Conservation (phyloP, 441 rosid species). For the Eugenia klotzschiana region DNA sequence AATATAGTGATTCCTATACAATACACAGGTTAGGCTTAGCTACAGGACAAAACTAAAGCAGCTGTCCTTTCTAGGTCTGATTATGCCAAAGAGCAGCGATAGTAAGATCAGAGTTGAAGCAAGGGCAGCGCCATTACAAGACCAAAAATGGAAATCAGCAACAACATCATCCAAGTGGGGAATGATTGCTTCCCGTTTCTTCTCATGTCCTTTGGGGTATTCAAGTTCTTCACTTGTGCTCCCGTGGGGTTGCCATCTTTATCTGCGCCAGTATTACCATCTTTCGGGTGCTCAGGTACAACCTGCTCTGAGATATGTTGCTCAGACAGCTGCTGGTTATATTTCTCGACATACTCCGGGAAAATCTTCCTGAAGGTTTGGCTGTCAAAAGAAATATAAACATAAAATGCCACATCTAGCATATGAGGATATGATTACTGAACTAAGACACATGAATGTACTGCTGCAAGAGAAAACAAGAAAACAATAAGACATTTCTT, state of each 20-base stretch:
- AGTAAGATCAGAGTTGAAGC: conserved; percentile 55
- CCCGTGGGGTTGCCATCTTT: conserved; percentile 16
- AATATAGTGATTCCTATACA: conserved; percentile 8
- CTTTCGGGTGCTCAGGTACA: conserved; percentile 23
- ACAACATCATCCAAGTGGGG: conserved; percentile 73
- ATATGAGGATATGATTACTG: not conserved
- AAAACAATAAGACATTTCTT: not conserved
- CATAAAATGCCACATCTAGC: not conserved
- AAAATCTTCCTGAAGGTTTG: conserved; percentile 75
- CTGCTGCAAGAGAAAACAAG: not conserved
- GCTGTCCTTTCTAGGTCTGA: not conserved
- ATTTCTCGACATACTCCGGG: conserved; percentile 81
- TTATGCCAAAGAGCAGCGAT: not conserved
- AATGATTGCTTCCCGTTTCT: conserved; percentile 47
- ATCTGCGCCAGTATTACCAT: conserved; percentile 19
- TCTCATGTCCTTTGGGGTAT: conserved; percentile 15
- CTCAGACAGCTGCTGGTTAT: conserved; percentile 43
- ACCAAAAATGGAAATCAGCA: conserved; percentile 78
- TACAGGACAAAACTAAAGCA: not conserved
- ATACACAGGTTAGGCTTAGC: not conserved
- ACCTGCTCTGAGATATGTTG: conserved; percentile 27
- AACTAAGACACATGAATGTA: not conserved
- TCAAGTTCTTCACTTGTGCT: conserved; percentile 13
- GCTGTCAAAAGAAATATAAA: conserved; percentile 25
- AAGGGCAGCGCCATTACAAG: conserved; percentile 88